Percentiles rank a stretch among this genome's conserved stretches.
Conservation (phyloP, 2,329 filamentous ascomycete genomes). For the Hymenoscyphus repandus region DNA sequence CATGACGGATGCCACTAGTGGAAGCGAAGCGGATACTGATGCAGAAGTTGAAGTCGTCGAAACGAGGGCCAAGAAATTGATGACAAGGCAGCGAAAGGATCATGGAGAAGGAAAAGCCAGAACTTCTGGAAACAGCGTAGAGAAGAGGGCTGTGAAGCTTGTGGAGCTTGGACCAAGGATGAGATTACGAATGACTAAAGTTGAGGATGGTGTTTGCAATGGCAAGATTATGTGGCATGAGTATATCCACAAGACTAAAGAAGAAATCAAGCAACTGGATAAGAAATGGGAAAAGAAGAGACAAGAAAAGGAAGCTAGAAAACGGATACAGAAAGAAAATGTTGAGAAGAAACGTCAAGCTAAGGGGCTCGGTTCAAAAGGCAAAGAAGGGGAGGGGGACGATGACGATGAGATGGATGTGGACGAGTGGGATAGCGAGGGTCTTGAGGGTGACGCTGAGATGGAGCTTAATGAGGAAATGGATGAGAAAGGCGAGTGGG, state of each 20-base stretch:
- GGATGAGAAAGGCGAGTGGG: slow-evolving; percentile 30
- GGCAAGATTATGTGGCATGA: slow-evolving; percentile 98
- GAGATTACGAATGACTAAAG: slow-evolving; percentile 84
- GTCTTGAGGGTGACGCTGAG: slow-evolving; percentile 31
- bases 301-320: slow-evolving; percentile 76
- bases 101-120: slow-evolving; percentile 42
- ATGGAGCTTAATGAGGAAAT: slow-evolving; percentile 31
- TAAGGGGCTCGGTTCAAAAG: slow-evolving; percentile 41
- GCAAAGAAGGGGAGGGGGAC: slow-evolving; percentile 46
- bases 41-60: slow-evolving; percentile 85
- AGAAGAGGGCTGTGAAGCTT: slow-evolving; percentile 84
- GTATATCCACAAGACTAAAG: slow-evolving; percentile 77
- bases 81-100: slow-evolving; percentile 41
- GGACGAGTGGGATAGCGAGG: slow-evolving; percentile 36
- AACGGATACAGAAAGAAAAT: slow-evolving; percentile 81
- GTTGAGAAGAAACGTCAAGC: slow-evolving; percentile 76
- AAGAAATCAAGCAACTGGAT: slow-evolving; percentile 74
- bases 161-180: slow-evolving; percentile 89
- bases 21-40: slow-evolving; percentile 89
- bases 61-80: slow-evolving; percentile 56
- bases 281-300: slow-evolving; percentile 73
- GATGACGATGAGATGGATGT: slow-evolving; percentile 44
- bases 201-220: slow-evolving; percentile 86
- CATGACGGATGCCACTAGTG: slow-evolving; percentile 77
- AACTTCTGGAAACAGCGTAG: slow-evolving; percentile 35